These are phyloP conservation scores for Penicillium psychrofluorescens DNA, from an alignment of 495 filamentous ascomycete genomes.

Conservation along the genomic window DNA sequence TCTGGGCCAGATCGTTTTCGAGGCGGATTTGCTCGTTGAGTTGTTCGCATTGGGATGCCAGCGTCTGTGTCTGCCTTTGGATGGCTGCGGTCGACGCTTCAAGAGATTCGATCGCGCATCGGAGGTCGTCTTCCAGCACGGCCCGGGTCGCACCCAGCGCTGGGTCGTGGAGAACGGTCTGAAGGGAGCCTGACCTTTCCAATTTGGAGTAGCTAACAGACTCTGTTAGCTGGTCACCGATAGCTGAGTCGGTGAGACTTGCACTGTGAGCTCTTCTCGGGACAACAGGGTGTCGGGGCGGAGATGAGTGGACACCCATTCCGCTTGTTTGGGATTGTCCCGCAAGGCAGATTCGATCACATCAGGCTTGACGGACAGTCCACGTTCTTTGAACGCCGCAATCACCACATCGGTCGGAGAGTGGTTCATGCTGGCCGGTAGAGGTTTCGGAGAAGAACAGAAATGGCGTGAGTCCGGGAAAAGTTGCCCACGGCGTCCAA, in stretches of 20 bases:
- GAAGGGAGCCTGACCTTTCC: conserved; percentile 20
- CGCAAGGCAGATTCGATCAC: conserved; percentile 23
- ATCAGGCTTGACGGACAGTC: conserved; percentile 17
- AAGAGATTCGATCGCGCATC: conserved; percentile 26
- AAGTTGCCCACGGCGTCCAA: too few relatives aligned
- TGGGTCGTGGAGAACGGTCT: conserved; percentile 18
- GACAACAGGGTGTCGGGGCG: conserved; percentile 29
- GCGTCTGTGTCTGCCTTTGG: conserved; percentile 24
- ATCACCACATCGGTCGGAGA: background rate
- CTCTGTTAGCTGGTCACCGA: background rate
- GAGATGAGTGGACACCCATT: conserved; percentile 31
- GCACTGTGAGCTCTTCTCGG: conserved; percentile 34
- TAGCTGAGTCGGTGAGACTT: conserved; percentile 1
- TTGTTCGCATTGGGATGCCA: conserved; percentile 23
- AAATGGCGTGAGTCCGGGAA: too few relatives aligned
- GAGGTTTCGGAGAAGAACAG: too few relatives aligned
- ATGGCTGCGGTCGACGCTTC: conserved; percentile 29
- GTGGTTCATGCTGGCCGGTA: too few relatives aligned
- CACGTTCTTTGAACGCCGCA: conserved; percentile 18
- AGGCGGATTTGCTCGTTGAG: conserved; percentile 20
- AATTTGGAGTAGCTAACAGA: conserved; percentile 26
- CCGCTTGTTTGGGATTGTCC: conserved; percentile 13
- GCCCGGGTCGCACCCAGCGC: conserved; percentile 25
- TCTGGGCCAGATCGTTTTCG: conserved; percentile 14
- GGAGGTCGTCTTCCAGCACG: conserved; percentile 34